Base-by-base conservation (phyloP, 1,284 basidiomycete species). In the Paramarasmius palmivorus region DNA sequence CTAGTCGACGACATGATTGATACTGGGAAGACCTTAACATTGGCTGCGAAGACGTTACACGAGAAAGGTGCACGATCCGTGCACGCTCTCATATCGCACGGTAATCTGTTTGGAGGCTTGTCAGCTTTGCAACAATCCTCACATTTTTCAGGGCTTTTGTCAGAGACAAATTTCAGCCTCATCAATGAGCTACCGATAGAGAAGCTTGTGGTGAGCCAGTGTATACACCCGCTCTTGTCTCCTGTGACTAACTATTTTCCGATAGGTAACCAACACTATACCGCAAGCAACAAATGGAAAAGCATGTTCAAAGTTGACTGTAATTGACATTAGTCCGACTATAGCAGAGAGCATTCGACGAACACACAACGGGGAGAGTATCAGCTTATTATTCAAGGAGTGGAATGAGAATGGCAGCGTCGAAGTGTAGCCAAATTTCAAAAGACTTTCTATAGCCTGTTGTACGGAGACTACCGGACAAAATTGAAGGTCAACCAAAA, bases 1-100 rank as follows among this genome's bases (percentile, higher is more conserved):
- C 78, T 99, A 46, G 89, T 99, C 32, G 96, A 99, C 70, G 96
- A 99, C 68, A 98, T 99, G 94, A 90, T 98, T 66, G 97, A 99
- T 70, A 95, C 93, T 5, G 96, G 95, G 2, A 82, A 82, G 56
- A 99, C 97, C 1, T 81, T 99, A 22, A 76, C 85, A 9, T 76
- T 97, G n/a, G 96, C 96, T 25, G 90, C 88, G 10, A 86, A 86
- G 51, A 92, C 94, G 2, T 75, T 99, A 56, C 79, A 86, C 54
- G 92, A 95, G 60, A 90, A 91, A 52, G 96, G 96, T 25, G 96
- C 95, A 2, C 88, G 83, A 64, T 83, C 87, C 36, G 87, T 98
- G 15, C 90, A 96, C 67, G 95, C 93, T 2, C 73, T 98, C 51
- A 88, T 98, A 59, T 93, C 92, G 49, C 96, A 99, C 74, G 96